phyloP scores from a whole-genome alignment of 208 protist genomes.

The Acanthamoeba sp. region DNA sequence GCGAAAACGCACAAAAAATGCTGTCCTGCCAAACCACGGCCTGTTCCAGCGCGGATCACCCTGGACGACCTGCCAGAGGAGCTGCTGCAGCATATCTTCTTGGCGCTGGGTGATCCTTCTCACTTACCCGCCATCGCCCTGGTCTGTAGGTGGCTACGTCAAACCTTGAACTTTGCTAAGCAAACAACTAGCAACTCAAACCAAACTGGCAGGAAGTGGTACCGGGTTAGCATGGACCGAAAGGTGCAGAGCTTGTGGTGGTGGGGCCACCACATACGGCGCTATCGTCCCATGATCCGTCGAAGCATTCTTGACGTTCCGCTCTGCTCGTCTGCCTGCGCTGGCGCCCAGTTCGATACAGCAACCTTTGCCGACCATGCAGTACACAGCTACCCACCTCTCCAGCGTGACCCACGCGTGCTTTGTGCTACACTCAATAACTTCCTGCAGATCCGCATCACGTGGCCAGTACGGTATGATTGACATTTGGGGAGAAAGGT shows the following conservation, averaged over 20 bases:
- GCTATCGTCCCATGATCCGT: not conserved
- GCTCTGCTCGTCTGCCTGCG: too few species aligned
- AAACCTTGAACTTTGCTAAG: not conserved
- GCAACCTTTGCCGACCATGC: too few species aligned
- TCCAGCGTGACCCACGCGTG: too few species aligned
- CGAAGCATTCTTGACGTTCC: not conserved
- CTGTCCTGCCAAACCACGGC: too few species aligned
- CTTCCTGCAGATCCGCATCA: too few species aligned
- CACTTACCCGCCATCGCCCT: not conserved
- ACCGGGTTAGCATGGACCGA: not conserved
- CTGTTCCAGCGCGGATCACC: too few species aligned
- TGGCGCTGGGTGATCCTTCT: not conserved
- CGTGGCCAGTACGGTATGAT: too few species aligned
- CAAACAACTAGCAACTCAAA: not conserved
- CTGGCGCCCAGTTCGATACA: too few species aligned
- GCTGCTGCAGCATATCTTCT: not conserved
- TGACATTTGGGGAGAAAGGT: too few species aligned
- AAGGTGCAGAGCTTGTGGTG: constrained; percentile 3
- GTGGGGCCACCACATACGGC: not conserved
- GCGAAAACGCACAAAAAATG: too few species aligned
- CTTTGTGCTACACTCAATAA: too few species aligned
- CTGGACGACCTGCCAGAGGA: not conserved
- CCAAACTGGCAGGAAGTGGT: not conserved
- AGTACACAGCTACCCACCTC: too few species aligned
- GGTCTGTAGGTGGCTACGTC: not conserved